Percentiles rank a stretch among this genome's conserved stretches.
Conservation (phyloP, 495 filamentous ascomycete species). For the Penicillium pulvis region DNA sequence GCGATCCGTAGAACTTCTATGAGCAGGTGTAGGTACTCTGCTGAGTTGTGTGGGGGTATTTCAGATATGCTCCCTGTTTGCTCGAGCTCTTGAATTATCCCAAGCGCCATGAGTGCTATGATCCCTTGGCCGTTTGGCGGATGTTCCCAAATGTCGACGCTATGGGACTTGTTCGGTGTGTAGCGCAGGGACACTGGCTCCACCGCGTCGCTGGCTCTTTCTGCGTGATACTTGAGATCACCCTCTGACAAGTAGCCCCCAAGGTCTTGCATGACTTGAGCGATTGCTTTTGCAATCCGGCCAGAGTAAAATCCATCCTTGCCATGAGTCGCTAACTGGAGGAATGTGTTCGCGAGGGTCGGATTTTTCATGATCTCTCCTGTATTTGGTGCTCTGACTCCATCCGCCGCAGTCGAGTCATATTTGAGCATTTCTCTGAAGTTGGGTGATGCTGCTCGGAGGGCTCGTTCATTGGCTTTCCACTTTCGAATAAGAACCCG, state of each 20-base stretch:
- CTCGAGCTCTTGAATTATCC: neutral
- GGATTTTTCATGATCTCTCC: conserved; percentile 5
- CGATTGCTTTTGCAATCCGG: neutral
- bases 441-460: neutral
- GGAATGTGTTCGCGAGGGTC: conserved; percentile 1
- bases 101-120: conserved; percentile 4
- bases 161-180: neutral
- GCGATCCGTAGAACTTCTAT: conserved; percentile 3
- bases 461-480: neutral
- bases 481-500: neutral
- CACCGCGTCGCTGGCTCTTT: neutral
- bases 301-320: conserved; percentile 1
- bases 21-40: conserved; percentile 1
- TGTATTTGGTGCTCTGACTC: neutral
- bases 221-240: neutral
- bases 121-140: conserved; percentile 8
- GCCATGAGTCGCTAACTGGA: neutral
- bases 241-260: neutral
- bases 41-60: conserved; percentile 2
- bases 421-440: conserved; percentile 1
- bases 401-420: neutral
- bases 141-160: conserved; percentile 7
- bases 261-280: neutral
- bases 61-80: neutral
- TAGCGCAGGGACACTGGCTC: neutral